phyloP scores from a whole-genome alignment of 2,329 filamentous ascomycete genomes.

The Exserohilum rostratum region DNA sequence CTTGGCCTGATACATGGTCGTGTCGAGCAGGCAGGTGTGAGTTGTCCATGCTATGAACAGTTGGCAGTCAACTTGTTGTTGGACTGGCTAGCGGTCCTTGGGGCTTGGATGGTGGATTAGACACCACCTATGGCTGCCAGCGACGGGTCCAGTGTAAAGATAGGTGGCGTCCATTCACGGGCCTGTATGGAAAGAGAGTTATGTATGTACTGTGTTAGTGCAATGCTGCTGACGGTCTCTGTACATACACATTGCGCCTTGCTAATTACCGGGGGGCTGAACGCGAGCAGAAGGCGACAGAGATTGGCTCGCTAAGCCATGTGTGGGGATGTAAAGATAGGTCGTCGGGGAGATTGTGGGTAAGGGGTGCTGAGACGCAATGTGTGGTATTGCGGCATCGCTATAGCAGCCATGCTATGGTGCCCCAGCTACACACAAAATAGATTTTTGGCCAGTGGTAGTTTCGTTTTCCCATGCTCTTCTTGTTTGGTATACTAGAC shows the following conservation, averaged over 20 bases:
- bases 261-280: constrained; percentile 20
- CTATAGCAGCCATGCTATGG: not conserved
- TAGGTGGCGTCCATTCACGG: no score
- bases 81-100: no score
- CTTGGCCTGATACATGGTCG: no score
- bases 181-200: not conserved
- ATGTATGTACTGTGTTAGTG: constrained; percentile 17
- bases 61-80: no score
- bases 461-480: not conserved
- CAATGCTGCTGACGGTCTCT: constrained; percentile 5
- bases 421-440: not conserved
- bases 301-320: constrained; percentile 18
- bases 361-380: not conserved
- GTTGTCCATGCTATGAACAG: no score
- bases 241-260: constrained; percentile 14
- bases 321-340: not conserved
- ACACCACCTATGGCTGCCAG: no score
- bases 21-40: no score
- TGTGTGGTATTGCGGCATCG: not conserved
- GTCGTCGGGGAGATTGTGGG: not conserved
- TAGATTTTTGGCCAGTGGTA: not conserved
- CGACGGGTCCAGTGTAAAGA: no score
- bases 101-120: no score
- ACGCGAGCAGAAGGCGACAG: constrained; percentile 24
- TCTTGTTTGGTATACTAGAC: not conserved